These are phyloP conservation scores for Ophiosphaerella herpotricha DNA, from an alignment of 2,329 filamentous ascomycete genomes.

Conservation along the genomic window DNA sequence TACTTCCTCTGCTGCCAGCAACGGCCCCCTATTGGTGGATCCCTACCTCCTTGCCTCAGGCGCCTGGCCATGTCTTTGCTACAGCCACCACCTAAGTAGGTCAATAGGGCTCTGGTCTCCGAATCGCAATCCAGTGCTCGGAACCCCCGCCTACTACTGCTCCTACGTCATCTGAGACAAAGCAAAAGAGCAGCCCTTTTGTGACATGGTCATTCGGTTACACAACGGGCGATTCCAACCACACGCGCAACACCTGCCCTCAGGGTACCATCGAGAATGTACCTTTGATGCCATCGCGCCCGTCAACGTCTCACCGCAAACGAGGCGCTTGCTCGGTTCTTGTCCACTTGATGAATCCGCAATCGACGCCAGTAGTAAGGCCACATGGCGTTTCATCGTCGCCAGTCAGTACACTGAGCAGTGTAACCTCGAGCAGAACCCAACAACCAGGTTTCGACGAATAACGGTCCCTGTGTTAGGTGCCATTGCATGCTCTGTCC, in stretches of 20 bases:
- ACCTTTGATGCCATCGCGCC: background rate
- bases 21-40: too few species aligned
- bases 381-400: slow-evolving; percentile 32
- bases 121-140: background rate
- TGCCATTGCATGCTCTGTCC: slow-evolving; percentile 36
- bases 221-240: slow-evolving; percentile 19
- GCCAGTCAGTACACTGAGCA: slow-evolving; percentile 12
- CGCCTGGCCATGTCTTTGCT: too few species aligned
- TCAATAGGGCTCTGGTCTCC: background rate
- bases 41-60: too few species aligned
- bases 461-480: slow-evolving; percentile 39
- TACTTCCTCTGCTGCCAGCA: too few species aligned
- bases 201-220: slow-evolving; percentile 24
- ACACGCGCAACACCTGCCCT: slow-evolving; percentile 1
- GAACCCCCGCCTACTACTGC: background rate
- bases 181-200: slow-evolving; percentile 12
- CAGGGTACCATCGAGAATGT: background rate
- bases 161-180: slow-evolving; percentile 17
- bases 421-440: slow-evolving; percentile 36
- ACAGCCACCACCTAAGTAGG: too few species aligned
- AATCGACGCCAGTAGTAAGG: slow-evolving; percentile 14
- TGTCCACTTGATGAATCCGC: slow-evolving; percentile 10
- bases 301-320: slow-evolving; percentile 1
- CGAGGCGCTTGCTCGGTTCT: background rate
- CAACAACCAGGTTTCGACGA: slow-evolving; percentile 39